phyloP scores from a whole-genome alignment of 306 rosid species.

The Vicia villosa region DNA sequence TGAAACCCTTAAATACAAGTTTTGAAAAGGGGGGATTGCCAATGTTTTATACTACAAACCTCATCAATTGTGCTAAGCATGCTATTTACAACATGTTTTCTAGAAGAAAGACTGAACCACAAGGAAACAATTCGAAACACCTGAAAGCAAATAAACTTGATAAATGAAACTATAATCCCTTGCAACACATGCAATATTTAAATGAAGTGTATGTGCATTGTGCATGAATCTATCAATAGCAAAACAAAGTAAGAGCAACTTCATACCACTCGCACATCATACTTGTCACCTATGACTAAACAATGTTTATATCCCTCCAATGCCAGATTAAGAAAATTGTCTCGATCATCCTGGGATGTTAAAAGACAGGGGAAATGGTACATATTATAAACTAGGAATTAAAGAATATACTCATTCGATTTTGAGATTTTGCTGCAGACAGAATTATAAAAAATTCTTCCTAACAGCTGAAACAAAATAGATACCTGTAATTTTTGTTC shows the following conservation, averaged over 20 bases:
- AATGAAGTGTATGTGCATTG: conserved; percentile 5
- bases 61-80: conserved; percentile 73
- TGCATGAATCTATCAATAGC: conserved; percentile 5
- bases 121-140: conserved; percentile 84
- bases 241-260: conserved; percentile 35
- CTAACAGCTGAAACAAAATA: conserved; percentile 25
- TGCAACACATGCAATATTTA: conserved; percentile 9
- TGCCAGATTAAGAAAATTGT: conserved; percentile 82
- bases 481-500: conserved; percentile 81
- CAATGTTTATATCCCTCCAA: conserved; percentile 84
- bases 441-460: conserved; percentile 12
- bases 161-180: conserved; percentile 28
- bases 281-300: conserved; percentile 81
- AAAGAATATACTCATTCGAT: conserved; percentile 20
- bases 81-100: conserved; percentile 63
- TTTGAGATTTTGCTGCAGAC: background rate
- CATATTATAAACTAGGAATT: background rate
- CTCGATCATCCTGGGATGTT: conserved; percentile 79
- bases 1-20: conserved; percentile 15
- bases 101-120: conserved; percentile 81
- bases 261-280: conserved; percentile 95
- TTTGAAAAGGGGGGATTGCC: background rate
- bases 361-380: conserved; percentile 24
- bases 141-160: conserved; percentile 52
- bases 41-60: conserved; percentile 48